Evolutionary conservation across 768 basidiomycete genomes (phyloP).

Genomic region (Mycena galericulata): DNA sequence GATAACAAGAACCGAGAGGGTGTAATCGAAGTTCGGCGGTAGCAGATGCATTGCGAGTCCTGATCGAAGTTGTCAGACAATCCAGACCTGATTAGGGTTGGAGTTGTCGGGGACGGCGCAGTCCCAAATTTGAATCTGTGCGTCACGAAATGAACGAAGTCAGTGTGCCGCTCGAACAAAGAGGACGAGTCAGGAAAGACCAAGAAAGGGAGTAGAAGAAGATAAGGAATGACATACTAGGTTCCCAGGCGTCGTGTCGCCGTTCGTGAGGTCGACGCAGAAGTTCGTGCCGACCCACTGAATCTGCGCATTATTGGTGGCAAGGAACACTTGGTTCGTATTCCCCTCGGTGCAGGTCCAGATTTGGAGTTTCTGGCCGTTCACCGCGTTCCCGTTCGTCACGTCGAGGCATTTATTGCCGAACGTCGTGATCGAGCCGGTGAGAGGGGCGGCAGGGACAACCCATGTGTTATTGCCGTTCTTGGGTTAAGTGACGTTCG

Average conservation of each 20-base stretch:
- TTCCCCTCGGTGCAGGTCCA: conserved; percentile 32
- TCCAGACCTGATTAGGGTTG: no score
- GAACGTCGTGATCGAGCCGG: conserved; percentile 17
- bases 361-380: conserved; percentile 41
- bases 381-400: conserved; percentile 32
- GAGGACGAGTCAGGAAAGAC: no score
- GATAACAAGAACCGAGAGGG: no score
- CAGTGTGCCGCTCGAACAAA: no score
- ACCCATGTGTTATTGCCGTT: conserved; percentile 25
- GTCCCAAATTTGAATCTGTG: no score
- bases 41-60: no score
- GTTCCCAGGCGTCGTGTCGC: not conserved
- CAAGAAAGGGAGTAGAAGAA: no score
- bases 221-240: not conserved
- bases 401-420: conserved; percentile 38
- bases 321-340: conserved; percentile 21
- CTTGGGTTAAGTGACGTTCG: no score
- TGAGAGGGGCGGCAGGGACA: conserved; percentile 1
- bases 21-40: no score
- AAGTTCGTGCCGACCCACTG: not conserved
- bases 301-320: not conserved
- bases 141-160: no score
- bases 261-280: conserved; percentile 19
- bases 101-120: no score
- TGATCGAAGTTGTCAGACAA: no score